Evolutionary conservation across 2,329 filamentous ascomycete species (phyloP), one percentile per base, ranked within the genome.

Genomic region (Botrytis aclada): DNA sequence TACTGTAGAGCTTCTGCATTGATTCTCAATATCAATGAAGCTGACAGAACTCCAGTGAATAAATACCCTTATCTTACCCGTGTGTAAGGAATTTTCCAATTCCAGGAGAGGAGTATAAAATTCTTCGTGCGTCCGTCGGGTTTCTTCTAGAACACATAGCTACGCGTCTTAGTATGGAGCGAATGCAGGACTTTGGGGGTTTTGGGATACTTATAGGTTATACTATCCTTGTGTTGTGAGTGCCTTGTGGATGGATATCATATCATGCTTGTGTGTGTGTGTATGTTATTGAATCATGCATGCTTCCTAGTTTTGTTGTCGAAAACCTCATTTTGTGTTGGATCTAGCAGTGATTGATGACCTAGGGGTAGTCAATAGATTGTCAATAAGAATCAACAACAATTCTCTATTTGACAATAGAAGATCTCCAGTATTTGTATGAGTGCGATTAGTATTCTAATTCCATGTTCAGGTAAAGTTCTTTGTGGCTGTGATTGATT

Each of bases 11-110:
- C 25, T n/a, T 29, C n/a, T 32, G 4, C 6, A 18, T 56, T 5
- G 4, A 32, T 0, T 56, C 3, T 4, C 3, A 5, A 56, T 56
- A 8, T 8, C 18, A 22, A 20, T 45, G 12, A 6, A 12, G 5
- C n/a, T 2, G n/a, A n/a, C n/a, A 8, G 14, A 7, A 54, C 5
- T 54, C 9, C 8, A 22, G 43, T 22, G 20, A 45, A 22, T 22
- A 54, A 29, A 14, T 8, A 45, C 20, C 14, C n/a, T 54, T 9
- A 54, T 9, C n/a, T 18, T 56, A 56, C n/a, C 51, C 51, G 0
- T 0, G 0, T 2, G 3, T 56, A n/a, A n/a, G 7, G 0, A 3
- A 9, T 0, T 4, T 54, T 18, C 2, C n/a, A 18, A 18, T 9
- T 4, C 18, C 25, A n/a, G n/a, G n/a, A 18, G n/a, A n/a, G n/a